These are phyloP conservation scores for Hippophae rhamnoides DNA, from an alignment of 306 rosid species.

Conservation along the genomic window DNA sequence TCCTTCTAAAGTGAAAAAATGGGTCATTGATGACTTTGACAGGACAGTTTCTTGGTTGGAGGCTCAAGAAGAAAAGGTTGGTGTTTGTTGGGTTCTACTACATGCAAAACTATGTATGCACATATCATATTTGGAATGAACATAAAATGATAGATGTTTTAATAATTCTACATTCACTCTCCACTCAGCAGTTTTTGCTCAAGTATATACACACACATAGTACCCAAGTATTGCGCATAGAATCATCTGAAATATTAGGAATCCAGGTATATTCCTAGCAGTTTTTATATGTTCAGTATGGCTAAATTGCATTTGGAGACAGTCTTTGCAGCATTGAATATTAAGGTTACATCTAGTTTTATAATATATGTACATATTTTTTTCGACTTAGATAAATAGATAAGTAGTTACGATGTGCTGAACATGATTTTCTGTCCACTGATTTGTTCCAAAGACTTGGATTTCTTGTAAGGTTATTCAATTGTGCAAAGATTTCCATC, in stretches of 20 bases:
- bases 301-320: neutral
- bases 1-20: conserved; percentile 57
- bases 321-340: conserved; percentile 10
- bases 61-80: conserved; percentile 91
- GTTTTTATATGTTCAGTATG: neutral
- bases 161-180: too few relatives aligned
- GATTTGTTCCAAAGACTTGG: conserved; percentile 11
- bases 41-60: conserved; percentile 78
- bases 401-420: conserved; percentile 12
- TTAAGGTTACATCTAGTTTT: neutral
- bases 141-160: too few relatives aligned
- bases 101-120: neutral
- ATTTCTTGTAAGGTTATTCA: too few relatives aligned
- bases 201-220: too few relatives aligned
- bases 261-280: too few relatives aligned
- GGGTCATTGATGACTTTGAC: conserved; percentile 67
- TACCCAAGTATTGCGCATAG: too few relatives aligned
- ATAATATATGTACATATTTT: neutral
- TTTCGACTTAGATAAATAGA: conserved; percentile 2
- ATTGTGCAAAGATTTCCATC: too few relatives aligned
- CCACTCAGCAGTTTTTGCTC: too few relatives aligned
- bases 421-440: conserved; percentile 16
- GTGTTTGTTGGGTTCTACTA: neutral
- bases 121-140: too few relatives aligned
- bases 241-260: too few relatives aligned